Percentiles rank a stretch among this genome's conserved stretches.
Conservation (phyloP, 306 rosid species). For the Lathyrus aphaca region DNA sequence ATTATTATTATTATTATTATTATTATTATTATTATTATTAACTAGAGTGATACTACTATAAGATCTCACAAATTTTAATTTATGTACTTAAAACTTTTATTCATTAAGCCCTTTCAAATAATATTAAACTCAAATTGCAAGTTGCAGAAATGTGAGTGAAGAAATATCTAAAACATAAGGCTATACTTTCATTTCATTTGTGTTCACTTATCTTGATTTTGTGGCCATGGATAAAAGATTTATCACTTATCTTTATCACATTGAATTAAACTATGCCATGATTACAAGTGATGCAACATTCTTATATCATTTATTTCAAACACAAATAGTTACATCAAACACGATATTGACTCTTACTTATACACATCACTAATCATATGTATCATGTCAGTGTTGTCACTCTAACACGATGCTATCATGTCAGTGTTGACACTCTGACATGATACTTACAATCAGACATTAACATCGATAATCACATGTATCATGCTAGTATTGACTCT, state of each 20-base stretch:
- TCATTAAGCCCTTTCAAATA: neutral
- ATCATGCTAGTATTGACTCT: neutral
- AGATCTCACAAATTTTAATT: too few relatives aligned
- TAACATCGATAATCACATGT: neutral
- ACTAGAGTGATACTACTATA: too few relatives aligned
- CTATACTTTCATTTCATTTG: neutral
- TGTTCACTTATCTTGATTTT: neutral
- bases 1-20: too few relatives aligned
- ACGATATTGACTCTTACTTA: neutral
- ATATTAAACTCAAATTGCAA: neutral
- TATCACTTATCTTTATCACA: neutral
- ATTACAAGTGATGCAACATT: neutral
- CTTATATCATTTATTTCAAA: neutral
- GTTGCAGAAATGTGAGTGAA: constrained; percentile 1
- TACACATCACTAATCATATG: neutral
- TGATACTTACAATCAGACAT: neutral
- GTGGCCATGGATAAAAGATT: neutral
- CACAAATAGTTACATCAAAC: too few relatives aligned
- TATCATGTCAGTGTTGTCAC: neutral
- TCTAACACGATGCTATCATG: too few relatives aligned
- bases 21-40: too few relatives aligned
- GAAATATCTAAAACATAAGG: neutral
- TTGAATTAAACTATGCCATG: neutral
- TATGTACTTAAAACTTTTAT: neutral
- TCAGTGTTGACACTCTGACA: neutral